These are phyloP conservation scores for Nematodospora anomalae DNA, from an alignment of 1,139 yeast species.

Conservation along the genomic window DNA sequence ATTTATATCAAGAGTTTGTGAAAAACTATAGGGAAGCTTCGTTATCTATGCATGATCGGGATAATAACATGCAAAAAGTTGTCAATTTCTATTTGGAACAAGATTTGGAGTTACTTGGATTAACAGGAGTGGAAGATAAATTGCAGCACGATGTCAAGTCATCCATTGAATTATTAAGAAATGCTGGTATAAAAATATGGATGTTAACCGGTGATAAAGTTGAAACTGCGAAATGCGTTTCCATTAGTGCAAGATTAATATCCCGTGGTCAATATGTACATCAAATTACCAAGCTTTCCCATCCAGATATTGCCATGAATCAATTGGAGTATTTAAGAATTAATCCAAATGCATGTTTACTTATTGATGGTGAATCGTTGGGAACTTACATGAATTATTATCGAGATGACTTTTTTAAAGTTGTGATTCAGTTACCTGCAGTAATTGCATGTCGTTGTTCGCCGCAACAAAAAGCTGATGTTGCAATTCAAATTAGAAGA, in stretches of 20 bases:
- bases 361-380: slow-evolving; percentile 93
- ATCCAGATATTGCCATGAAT: slow-evolving; percentile 64
- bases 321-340: slow-evolving; percentile 69
- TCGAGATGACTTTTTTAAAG: slow-evolving; percentile 69
- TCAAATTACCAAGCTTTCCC: slow-evolving; percentile 66
- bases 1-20: slow-evolving; percentile 61
- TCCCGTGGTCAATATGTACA: slow-evolving; percentile 93
- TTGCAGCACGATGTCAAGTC: slow-evolving; percentile 88
- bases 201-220: slow-evolving; percentile 99
- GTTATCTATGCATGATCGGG: slow-evolving; percentile 77
- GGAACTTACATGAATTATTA: slow-evolving; percentile 63
- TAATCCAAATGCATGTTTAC: slow-evolving; percentile 71
- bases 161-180: slow-evolving; percentile 85
- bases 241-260: slow-evolving; percentile 88
- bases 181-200: slow-evolving; percentile 98
- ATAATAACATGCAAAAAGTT: slow-evolving; percentile 65
- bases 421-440: slow-evolving; percentile 78
- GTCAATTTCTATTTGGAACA: slow-evolving; percentile 72
- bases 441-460: slow-evolving; percentile 98
- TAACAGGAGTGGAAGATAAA: slow-evolving; percentile 97
- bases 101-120: slow-evolving; percentile 82
- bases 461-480: slow-evolving; percentile 98
- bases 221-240: slow-evolving; percentile 96
- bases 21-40: slow-evolving; percentile 70
- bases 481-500: slow-evolving; percentile 75